A percentile compares a stretch with the other conserved stretches of the same genome.
Conservation (phyloP, 306 rosid genomes). For the Trifolium fragiferum region DNA sequence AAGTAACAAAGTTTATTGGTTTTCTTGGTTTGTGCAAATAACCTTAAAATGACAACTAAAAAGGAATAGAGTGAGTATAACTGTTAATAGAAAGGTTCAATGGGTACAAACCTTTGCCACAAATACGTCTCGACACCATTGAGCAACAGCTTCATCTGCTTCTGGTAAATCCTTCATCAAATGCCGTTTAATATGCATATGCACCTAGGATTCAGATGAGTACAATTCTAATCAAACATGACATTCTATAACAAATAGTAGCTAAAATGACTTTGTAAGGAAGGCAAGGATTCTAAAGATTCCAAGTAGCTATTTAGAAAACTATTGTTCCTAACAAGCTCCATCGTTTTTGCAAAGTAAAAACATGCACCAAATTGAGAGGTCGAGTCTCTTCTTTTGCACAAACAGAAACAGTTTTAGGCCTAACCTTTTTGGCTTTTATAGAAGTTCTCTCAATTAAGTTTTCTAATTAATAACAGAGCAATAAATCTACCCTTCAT, state of each 20-base stretch:
- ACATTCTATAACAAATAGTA: not conserved
- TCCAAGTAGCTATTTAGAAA: conserved; percentile 17
- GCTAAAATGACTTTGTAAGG: not conserved
- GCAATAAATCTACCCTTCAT: conserved; percentile 12
- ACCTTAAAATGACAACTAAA: not conserved
- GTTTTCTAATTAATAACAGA: not conserved
- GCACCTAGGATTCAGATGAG: conserved; percentile 55
- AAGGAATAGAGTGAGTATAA: not conserved
- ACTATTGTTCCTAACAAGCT: conserved; percentile 24
- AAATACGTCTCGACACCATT: conserved; percentile 95
- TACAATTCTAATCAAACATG: conserved; percentile 3
- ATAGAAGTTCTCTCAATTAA: not conserved
- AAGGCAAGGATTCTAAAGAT: conserved; percentile 1
- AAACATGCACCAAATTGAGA: conserved; percentile 5
- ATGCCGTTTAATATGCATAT: conserved; percentile 88
- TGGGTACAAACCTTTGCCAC: conserved; percentile 67
- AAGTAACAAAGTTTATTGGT: not conserved
- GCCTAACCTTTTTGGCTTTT: not conserved
- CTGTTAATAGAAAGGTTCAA: not conserved
- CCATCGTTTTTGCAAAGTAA: conserved; percentile 13
- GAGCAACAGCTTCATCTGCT: conserved; percentile 85
- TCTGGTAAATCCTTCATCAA: conserved; percentile 85
- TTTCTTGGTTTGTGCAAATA: not conserved
- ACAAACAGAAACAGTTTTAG: not conserved
- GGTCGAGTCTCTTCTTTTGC: conserved; percentile 22